These are phyloP conservation scores for Pyricularia pennisetigena DNA, from an alignment of 2,329 filamentous ascomycete species.

Conservation along the genomic window DNA sequence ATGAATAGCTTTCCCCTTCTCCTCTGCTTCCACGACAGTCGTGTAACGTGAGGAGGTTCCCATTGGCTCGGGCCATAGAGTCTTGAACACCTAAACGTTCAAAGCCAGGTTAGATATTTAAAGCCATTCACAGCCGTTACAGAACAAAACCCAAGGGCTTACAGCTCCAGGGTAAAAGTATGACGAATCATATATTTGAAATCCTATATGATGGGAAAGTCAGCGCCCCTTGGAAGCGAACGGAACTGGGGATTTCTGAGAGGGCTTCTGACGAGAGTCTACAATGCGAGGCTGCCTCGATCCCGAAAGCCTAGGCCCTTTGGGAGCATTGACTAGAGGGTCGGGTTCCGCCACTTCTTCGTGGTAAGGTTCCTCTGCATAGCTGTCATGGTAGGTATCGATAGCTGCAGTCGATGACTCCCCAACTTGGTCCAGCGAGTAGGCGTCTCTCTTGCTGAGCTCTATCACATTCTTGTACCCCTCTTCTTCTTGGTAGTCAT, in stretches of 20 bases:
- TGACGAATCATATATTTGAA: not conserved
- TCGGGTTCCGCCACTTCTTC: not conserved
- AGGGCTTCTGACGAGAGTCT: not conserved
- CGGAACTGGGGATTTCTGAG: not conserved
- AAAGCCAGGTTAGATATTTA: not conserved
- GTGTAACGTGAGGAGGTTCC: slow-evolving; percentile 19
- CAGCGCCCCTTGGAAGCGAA: not conserved
- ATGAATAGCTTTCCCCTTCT: slow-evolving; percentile 27
- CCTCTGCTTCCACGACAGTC: not conserved
- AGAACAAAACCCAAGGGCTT: not conserved
- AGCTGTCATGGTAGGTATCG: not conserved
- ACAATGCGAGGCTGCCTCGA: not conserved
- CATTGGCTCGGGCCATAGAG: slow-evolving; percentile 42
- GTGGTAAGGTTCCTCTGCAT: not conserved
- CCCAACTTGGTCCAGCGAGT: not conserved
- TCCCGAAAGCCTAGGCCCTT: not conserved
- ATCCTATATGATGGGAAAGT: not conserved
- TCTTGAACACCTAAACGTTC: slow-evolving; percentile 39
- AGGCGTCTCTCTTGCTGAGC: not conserved
- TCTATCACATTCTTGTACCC: not conserved
- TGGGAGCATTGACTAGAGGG: not conserved
- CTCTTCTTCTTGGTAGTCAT: not conserved
- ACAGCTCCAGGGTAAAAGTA: not conserved
- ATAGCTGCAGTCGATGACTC: not conserved
- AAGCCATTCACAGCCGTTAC: not conserved